A percentile compares a stretch with the other conserved stretches of the same genome.
Evolutionary conservation across 305 asterid species (phyloP).

Genomic region (Withania somnifera): DNA sequence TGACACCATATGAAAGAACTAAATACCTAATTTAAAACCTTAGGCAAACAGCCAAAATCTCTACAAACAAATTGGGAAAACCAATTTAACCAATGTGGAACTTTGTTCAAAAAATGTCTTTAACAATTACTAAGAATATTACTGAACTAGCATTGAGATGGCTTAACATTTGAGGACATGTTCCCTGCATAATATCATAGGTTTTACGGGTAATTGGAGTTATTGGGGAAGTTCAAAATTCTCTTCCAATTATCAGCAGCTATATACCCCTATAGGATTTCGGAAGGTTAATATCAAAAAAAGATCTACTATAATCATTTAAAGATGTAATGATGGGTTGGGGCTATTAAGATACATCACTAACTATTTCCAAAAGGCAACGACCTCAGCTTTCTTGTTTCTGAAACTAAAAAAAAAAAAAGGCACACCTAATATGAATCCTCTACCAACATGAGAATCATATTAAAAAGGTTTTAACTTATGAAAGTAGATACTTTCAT

Average conservation of each 20-base stretch:
- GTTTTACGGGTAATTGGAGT: background rate
- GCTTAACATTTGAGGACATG: background rate
- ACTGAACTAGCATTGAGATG: background rate
- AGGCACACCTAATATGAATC: background rate
- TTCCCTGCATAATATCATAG: background rate
- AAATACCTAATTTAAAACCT: background rate
- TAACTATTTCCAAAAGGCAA: background rate
- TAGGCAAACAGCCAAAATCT: background rate
- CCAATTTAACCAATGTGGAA: background rate
- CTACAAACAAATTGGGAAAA: background rate
- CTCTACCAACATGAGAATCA: background rate
- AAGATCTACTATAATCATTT: background rate
- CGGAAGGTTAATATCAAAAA: background rate
- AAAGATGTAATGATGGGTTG: background rate
- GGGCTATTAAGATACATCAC: background rate
- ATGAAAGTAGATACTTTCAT: too few species aligned
- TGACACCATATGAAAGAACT: background rate
- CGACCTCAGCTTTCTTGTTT: background rate
- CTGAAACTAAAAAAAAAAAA: background rate
- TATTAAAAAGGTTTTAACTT: background rate
- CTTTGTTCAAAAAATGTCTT: background rate
- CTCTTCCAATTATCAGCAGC: background rate
- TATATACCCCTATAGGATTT: background rate
- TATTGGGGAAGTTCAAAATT: background rate
- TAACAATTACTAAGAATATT: background rate